Evolutionary conservation across 1,284 basidiomycete species (phyloP), one percentile per base, ranked within the genome.

Genomic region (Vanrija humicola): DNA sequence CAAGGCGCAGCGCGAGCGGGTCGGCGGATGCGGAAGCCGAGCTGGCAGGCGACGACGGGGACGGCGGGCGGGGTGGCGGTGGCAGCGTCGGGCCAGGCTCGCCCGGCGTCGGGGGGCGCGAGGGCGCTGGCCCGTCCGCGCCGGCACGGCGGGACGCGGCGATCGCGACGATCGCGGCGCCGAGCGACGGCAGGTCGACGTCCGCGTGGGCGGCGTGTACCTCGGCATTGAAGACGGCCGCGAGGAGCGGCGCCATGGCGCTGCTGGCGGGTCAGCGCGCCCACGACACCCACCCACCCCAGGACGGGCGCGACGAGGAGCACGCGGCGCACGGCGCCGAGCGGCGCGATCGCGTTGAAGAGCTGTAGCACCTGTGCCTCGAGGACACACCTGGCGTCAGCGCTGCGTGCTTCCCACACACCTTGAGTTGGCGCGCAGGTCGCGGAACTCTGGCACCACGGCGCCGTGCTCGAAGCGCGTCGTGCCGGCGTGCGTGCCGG

Each of bases 391-490:
- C 54, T 55, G 44, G 4, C 16, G 44, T 55, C 38, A 54, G 53
- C 48, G 25, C 3, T 12, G 10, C 4, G 3, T 25, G 5, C 14
- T 4, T 15, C 38, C 5, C 2, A 6, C 12, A 3, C 5, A 26
- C 8, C 26, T 5, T 26, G 55, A 42, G 19, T 52, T 56, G 18
- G 55, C 55, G 25, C 55, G 50, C 25, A 56, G 38, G 29, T 56
- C 55, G 18, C 28, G 39, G 38, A 56, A 56, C 46, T 56, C 55
- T 43, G 39, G 10, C 8, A 56, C 55, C 6, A 23, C 18, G 2
- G 26, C 38, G 25, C 55, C 55, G 21, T 45, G 46, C 42, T 56
- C 50, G 43, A 56, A 56, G n/a, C 55, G 55, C 46, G 49, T 46
- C 16, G 48, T 55, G 26, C 50, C 55, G 43, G 40, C 19, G 28